phyloP scores from a whole-genome alignment of 768 basidiomycete species.

The Suillus bovinus region DNA sequence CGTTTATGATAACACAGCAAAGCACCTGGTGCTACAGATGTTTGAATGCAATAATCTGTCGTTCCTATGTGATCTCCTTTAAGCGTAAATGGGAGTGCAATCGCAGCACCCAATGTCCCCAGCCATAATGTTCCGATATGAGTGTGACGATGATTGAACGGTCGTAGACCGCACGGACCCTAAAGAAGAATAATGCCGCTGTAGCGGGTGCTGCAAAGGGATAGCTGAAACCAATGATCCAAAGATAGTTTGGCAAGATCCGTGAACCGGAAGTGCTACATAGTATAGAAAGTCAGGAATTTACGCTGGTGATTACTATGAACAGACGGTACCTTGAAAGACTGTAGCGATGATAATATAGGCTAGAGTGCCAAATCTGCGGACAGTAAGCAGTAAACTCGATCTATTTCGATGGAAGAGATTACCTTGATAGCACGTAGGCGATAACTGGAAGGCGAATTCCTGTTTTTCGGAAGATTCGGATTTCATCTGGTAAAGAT shows the following conservation, averaged over 20 bases:
- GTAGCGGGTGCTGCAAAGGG: constrained; percentile 25
- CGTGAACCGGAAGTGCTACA: constrained; percentile 14
- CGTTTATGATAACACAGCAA: constrained; percentile 25
- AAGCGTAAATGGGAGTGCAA: constrained; percentile 28
- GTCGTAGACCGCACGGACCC: constrained; percentile 34
- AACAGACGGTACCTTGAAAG: constrained; percentile 22
- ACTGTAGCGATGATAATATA: constrained; percentile 25
- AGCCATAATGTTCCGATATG: constrained; percentile 32
- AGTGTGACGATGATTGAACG: constrained; percentile 19
- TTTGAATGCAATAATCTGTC: constrained; percentile 34
- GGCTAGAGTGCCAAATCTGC: constrained; percentile 11
- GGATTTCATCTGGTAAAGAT: constrained; percentile 28
- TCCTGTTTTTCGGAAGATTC: constrained; percentile 20
- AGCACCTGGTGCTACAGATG: constrained; percentile 25
- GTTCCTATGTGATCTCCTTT: constrained; percentile 27
- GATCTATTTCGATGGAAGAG: background rate
- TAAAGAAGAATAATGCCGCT: constrained; percentile 34
- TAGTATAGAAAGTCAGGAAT: background rate
- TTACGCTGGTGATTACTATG: background rate
- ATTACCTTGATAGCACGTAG: constrained; percentile 36
- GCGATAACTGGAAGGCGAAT: constrained; percentile 22
- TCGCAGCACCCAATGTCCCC: constrained; percentile 23
- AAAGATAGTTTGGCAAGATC: constrained; percentile 26
- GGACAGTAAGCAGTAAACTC: background rate
- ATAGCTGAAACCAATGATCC: constrained; percentile 23